Evolutionary conservation across 2,329 filamentous ascomycete genomes (phyloP).

Genomic region (Ceratocystis cubensis): DNA sequence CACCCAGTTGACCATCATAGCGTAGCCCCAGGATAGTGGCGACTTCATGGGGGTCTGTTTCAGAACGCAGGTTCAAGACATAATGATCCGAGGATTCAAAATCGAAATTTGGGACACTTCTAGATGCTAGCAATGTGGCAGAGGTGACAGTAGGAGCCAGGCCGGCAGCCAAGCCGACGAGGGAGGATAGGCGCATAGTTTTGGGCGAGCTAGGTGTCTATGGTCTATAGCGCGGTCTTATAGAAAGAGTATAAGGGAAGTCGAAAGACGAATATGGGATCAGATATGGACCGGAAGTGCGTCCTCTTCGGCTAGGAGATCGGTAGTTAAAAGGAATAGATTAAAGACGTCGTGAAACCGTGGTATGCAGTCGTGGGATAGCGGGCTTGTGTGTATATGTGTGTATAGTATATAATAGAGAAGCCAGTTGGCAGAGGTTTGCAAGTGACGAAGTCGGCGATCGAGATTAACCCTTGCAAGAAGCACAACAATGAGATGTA

Average conservation of each 20-base stretch:
- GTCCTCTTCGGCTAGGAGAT: neutral
- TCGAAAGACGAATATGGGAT: neutral
- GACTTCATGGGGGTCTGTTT: slow-evolving; percentile 53
- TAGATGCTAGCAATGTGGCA: slow-evolving; percentile 39
- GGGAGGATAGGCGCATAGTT: slow-evolving; percentile 40
- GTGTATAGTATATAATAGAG: neutral
- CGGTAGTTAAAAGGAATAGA: neutral
- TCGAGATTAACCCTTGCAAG: neutral
- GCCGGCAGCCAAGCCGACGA: slow-evolving; percentile 43
- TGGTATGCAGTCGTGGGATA: neutral
- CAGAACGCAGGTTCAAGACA: slow-evolving; percentile 65
- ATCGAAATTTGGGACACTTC: slow-evolving; percentile 31
- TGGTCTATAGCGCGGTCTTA: neutral
- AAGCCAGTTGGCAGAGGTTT: too few relatives aligned
- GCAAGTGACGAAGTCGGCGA: neutral
- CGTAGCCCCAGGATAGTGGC: slow-evolving; percentile 60
- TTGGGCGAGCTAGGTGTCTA: neutral
- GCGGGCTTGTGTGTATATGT: neutral
- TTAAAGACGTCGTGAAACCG: neutral
- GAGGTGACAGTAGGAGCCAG: slow-evolving; percentile 36
- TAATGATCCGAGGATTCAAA: slow-evolving; percentile 84
- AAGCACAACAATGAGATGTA: neutral
- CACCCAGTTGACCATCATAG: slow-evolving; percentile 69
- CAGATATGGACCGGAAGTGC: neutral
- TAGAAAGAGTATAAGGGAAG: neutral